phyloP scores from a whole-genome alignment of 306 rosid species.

The Gleditsia sinensis region DNA sequence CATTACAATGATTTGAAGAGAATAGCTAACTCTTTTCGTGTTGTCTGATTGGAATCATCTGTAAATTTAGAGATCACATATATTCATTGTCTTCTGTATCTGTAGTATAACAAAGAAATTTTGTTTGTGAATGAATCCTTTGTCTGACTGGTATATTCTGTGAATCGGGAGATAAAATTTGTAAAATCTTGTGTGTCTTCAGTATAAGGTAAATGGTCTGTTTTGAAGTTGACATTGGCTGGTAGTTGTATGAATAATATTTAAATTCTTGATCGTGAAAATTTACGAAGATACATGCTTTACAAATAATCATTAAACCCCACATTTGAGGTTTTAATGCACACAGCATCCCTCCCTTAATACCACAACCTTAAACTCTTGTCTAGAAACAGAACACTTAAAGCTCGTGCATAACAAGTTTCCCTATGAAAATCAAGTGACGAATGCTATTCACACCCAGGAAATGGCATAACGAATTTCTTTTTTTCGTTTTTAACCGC shows the following conservation, averaged over 20 bases:
- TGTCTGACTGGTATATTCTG: slow-evolving; percentile 11
- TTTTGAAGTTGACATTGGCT: slow-evolving; percentile 16
- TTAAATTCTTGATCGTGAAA: too few species aligned
- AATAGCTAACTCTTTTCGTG: slow-evolving; percentile 74
- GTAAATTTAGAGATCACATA: slow-evolving; percentile 19
- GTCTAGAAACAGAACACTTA: too few species aligned
- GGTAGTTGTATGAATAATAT: neutral
- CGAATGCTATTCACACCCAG: too few species aligned
- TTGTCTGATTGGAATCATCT: slow-evolving; percentile 51
- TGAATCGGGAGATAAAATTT: slow-evolving; percentile 24
- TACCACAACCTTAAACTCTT: too few species aligned
- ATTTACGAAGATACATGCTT: neutral
- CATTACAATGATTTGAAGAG: slow-evolving; percentile 76
- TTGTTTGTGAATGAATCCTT: slow-evolving; percentile 17
- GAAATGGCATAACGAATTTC: too few species aligned
- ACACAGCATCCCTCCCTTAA: neutral
- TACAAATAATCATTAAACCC: slow-evolving; percentile 1
- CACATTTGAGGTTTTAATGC: slow-evolving; percentile 7
- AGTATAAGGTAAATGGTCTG: slow-evolving; percentile 13
- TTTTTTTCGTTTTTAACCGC: too few species aligned
- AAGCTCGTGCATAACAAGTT: too few species aligned
- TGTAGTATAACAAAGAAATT: slow-evolving; percentile 19
- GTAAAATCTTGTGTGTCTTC: slow-evolving; percentile 1
- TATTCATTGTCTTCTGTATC: slow-evolving; percentile 19
- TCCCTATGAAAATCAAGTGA: too few species aligned